Base-by-base conservation (phyloP, 2,329 filamentous ascomycete genomes). In the Colletotrichum karsti region DNA sequence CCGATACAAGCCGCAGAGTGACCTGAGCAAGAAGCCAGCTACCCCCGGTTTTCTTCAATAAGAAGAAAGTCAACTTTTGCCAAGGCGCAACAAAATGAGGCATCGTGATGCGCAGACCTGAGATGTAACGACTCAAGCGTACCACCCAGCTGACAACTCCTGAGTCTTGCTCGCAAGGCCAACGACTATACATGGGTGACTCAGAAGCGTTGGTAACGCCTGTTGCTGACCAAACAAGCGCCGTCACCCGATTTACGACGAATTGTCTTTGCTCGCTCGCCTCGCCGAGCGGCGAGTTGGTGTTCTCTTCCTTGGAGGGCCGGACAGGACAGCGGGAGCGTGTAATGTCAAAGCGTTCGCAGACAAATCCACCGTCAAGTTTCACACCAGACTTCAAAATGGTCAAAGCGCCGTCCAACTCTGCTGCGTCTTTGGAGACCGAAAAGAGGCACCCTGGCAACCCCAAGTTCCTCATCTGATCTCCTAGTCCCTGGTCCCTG, bases 381-480 rank as follows among this genome's bases (percentile, higher is more conserved):
- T 69, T 69, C 66, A 66, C 41, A 51, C 55, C 66, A 62, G 48
- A 61, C 62, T 42, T 62, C 18, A 33, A 42, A 69, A 61, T 56
- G 66, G 56, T 67, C 66, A 69, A 69, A 67, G 66, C 66, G 37
- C 55, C 50, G 28, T 51, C 28, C 33, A 28, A 44, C 60, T 37
- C n/a, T 59, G 24, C 24, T 24, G 46, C 22, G 46, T 50, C 15
- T 50, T 26, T 50, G 44, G 22, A 50, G 44, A 6, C 10, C 59
- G 57, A 24, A 20, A 20, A 35, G 28, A 20, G 8, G n/a, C 28
- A 33, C 30, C 60, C 48, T 37, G 35, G 24, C 28, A 46, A 57
- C 64, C 64, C 64, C 64, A 63, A 67, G 37, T 67, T 67, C 51
- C 53, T 67, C 62, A 67, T 69, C 66, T 53, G 62, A 69, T 69